Evolutionary conservation across 371 early-diverging fungal genomes (phyloP).

Genomic region (Vairimorpha apis): DNA sequence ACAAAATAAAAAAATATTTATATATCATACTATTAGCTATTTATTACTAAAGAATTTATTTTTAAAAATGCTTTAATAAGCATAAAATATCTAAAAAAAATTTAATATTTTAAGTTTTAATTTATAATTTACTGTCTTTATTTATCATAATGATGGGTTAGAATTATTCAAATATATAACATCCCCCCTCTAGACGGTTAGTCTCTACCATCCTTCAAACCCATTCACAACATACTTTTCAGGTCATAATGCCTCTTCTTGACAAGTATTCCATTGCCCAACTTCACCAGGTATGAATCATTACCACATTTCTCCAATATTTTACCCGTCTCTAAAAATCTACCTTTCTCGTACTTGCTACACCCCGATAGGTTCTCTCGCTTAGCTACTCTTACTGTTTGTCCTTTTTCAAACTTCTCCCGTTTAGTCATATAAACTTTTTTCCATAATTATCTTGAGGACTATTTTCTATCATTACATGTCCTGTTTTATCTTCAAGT

Average conservation of each 20-base stretch:
- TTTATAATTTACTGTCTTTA: not conserved
- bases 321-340: not conserved
- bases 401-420: not conserved
- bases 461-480: not conserved
- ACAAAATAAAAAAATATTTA: too few species aligned
- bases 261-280: not conserved
- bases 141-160: not conserved
- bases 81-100: too few species aligned
- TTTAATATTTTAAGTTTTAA: too few species aligned
- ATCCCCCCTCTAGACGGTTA: not conserved
- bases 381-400: not conserved
- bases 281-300: not conserved
- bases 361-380: not conserved
- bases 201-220: not conserved
- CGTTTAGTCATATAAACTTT: not conserved
- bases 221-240: not conserved
- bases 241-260: constrained; percentile 2
- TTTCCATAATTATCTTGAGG: not conserved
- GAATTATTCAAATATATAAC: not conserved
- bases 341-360: not conserved
- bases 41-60: too few species aligned
- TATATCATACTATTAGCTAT: too few species aligned
- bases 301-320: not conserved
- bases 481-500: not conserved
- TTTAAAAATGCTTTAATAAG: too few species aligned